These are phyloP conservation scores for Penicillium mononematosum DNA, from an alignment of 495 filamentous ascomycete genomes.

Conservation along the genomic window DNA sequence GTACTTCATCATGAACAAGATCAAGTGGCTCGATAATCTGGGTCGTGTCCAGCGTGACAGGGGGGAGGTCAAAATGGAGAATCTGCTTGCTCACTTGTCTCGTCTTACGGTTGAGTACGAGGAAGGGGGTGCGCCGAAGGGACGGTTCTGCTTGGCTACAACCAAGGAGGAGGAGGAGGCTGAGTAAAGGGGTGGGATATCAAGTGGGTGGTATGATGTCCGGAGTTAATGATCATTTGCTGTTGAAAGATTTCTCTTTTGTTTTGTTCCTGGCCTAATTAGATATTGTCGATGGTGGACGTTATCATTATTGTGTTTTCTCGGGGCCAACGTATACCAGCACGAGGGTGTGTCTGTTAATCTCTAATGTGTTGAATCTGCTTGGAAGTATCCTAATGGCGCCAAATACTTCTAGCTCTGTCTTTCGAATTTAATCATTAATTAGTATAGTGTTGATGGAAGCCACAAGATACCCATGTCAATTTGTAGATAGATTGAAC, in stretches of 20 bases:
- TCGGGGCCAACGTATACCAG: background rate
- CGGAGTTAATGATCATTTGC: background rate
- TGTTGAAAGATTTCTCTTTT: background rate
- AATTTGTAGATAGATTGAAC: background rate
- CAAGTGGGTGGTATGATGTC: background rate
- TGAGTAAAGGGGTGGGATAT: conserved; percentile 23
- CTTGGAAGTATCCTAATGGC: background rate
- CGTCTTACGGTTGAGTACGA: conserved; percentile 72
- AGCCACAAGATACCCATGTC: background rate
- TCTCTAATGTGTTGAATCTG: conserved; percentile 1
- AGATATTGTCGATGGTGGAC: background rate
- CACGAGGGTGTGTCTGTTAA: background rate
- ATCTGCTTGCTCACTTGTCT: conserved; percentile 65
- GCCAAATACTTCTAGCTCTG: background rate
- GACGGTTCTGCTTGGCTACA: conserved; percentile 38
- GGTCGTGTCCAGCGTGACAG: conserved; percentile 66
- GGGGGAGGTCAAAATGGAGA: conserved; percentile 72
- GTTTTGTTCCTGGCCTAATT: background rate
- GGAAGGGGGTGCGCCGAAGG: conserved; percentile 43
- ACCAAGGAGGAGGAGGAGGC: conserved; percentile 47
- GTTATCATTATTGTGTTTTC: conserved; percentile 1
- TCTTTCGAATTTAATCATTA: background rate
- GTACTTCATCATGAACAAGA: conserved; percentile 68
- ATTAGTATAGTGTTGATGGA: background rate
- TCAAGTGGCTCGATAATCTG: conserved; percentile 66